Evolutionary conservation across 1,284 basidiomycete genomes (phyloP).

Genomic region (Retiboletus flavoniger): DNA sequence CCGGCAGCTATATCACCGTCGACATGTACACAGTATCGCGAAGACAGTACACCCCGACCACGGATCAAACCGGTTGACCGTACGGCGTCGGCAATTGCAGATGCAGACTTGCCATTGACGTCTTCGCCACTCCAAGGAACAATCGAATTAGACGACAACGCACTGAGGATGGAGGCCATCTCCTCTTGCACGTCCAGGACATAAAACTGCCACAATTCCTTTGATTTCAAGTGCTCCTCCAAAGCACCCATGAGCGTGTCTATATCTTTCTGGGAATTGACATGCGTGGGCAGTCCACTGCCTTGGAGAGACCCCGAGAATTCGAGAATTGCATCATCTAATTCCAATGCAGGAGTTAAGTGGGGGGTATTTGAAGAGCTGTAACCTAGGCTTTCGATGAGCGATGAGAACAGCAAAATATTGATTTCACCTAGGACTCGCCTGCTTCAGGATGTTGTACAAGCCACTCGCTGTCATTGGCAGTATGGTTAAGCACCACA

Average conservation of each 20-base stretch:
- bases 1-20: slow-evolving; percentile 62
- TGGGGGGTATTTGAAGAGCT: slow-evolving; percentile 89
- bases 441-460: slow-evolving; percentile 91
- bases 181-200: slow-evolving; percentile 73
- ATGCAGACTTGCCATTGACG: slow-evolving; percentile 58
- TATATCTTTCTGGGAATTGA: slow-evolving; percentile 69
- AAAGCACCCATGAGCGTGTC: slow-evolving; percentile 66
- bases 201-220: slow-evolving; percentile 90
- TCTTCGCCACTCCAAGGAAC: slow-evolving; percentile 57
- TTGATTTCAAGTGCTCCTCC: slow-evolving; percentile 55
- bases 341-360: slow-evolving; percentile 81
- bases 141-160: slow-evolving; percentile 45
- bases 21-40: slow-evolving; percentile 67
- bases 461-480: slow-evolving; percentile 91
- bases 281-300: slow-evolving; percentile 68
- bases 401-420: slow-evolving; percentile 10
- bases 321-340: slow-evolving; percentile 81
- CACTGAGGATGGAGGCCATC: slow-evolving; percentile 52
- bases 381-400: slow-evolving; percentile 58
- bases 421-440: slow-evolving; percentile 28
- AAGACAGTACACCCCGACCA: slow-evolving; percentile 59
- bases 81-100: slow-evolving; percentile 67
- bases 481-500: slow-evolving; percentile 94
- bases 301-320: slow-evolving; percentile 69
- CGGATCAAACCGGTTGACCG: slow-evolving; percentile 54